Base-by-base conservation (phyloP, 2,329 filamentous ascomycete species). In the Metarhizium guizhouense region DNA sequence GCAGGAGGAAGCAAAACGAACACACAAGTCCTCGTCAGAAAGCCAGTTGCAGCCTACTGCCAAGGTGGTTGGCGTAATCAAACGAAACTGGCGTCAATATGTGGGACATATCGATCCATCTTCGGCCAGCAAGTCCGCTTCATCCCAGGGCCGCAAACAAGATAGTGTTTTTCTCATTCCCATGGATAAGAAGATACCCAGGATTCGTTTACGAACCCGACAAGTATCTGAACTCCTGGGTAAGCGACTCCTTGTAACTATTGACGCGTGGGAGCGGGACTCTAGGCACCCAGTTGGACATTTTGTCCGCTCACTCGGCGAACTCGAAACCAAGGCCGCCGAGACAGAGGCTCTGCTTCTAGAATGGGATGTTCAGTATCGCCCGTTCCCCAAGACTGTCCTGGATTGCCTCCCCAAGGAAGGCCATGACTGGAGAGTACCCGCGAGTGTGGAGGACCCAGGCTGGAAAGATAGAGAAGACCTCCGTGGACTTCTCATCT, bases 121-220 rank as follows among this genome's bases (percentile, higher is more conserved):
- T 11, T 95, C 92, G 2, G 86, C 91, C 51, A 86, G 86, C 64
- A 83, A 85, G 54, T 82, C 84, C 3, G 82, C 82, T 2, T 86
- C 84, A 58, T 86, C 84, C 57, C 86, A 91, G 63, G 90, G 90
- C 34, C 83, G 91, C 57, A 88, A 88, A 64, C 90, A 95, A 68
- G 91, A 96, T 68, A 95, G 84, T 16, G 91, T 99, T 14, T 99
- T 99, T 72, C 79, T 99, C 18, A 85, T 97, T 51, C 92, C 94
- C 4, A 97, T 99, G 93, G 93, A 99, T 72, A 97, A 96, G 77
- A 87, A 90, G 65, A 88, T 99, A 25, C 94, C 94, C 2, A 99
- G 97, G 75, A 96, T 99, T 64, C 84, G 91, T 49, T 84, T 99
- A 54, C 86, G 92, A 52, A 97, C 94, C 11, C 82, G 94, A 53